phyloP scores from a whole-genome alignment of 2,329 filamentous ascomycete genomes.

The Seiridium unicorne region DNA sequence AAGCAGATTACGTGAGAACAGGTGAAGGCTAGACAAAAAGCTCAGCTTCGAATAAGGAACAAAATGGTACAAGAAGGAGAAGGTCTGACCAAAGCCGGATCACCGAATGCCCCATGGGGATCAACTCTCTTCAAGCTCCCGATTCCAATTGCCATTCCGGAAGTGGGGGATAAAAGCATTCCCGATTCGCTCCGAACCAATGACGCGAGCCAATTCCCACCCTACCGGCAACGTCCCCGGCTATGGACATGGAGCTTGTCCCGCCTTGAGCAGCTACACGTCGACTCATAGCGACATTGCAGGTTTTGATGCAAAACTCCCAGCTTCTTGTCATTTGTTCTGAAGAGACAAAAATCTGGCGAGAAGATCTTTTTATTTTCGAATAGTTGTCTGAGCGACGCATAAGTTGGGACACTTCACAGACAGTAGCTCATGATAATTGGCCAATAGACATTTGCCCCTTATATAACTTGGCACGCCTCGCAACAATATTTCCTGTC shows the following conservation, averaged over 20 bases:
- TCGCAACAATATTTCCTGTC: too few relatives aligned
- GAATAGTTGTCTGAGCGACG: too few relatives aligned
- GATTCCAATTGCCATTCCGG: conserved; percentile 5
- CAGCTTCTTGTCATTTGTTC: too few relatives aligned
- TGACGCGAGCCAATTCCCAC: not conserved
- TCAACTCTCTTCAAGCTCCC: conserved; percentile 1
- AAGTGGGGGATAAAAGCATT: conserved; percentile 12
- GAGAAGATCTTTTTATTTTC: too few relatives aligned
- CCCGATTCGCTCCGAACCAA: conserved; percentile 3
- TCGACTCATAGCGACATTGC: too few relatives aligned
- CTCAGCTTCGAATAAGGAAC: not conserved
- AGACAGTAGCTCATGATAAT: too few relatives aligned
- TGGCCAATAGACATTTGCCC: too few relatives aligned
- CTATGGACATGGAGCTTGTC: not conserved
- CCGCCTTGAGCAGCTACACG: too few relatives aligned
- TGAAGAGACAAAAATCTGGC: too few relatives aligned
- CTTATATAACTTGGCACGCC: too few relatives aligned
- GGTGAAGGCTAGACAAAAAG: not conserved
- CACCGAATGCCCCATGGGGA: conserved; percentile 2
- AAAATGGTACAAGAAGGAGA: not conserved
- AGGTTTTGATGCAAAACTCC: too few relatives aligned
- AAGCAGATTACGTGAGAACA: not conserved
- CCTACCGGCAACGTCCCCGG: not conserved
- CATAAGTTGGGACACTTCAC: too few relatives aligned
- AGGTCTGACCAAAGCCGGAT: not conserved